phyloP scores from a whole-genome alignment of 345 rosid genomes.

The Syzygium aqueum region DNA sequence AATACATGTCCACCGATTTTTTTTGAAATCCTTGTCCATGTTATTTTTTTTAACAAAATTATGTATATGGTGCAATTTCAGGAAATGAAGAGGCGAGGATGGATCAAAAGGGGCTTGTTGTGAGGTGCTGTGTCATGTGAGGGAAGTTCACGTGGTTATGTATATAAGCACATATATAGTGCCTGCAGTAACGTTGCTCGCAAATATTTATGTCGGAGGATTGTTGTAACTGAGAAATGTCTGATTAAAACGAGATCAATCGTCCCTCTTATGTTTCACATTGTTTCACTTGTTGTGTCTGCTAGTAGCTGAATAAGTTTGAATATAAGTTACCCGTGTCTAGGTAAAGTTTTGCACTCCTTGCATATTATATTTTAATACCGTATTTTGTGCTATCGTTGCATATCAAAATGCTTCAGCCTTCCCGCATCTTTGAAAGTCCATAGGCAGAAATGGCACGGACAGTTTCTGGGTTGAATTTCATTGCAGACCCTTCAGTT shows the following conservation, averaged over 20 bases:
- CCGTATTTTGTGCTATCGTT: background rate
- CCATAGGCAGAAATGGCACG: background rate
- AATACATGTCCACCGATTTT: background rate
- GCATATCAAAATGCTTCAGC: background rate
- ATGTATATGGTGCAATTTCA: slow-evolving; percentile 14
- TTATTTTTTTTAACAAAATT: background rate
- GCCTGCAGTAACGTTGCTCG: background rate
- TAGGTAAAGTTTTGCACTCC: background rate
- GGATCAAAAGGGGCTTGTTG: slow-evolving; percentile 75
- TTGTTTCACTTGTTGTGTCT: background rate
- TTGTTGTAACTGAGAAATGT: background rate
- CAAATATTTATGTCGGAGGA: background rate
- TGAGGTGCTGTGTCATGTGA: slow-evolving; percentile 75
- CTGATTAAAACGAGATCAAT: background rate
- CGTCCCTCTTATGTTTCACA: background rate
- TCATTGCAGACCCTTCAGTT: background rate
- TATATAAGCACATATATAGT: slow-evolving; percentile 4
- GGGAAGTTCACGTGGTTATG: slow-evolving; percentile 12
- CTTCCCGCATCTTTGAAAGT: background rate
- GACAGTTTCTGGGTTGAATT: background rate
- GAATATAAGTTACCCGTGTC: background rate
- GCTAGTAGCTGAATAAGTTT: background rate
- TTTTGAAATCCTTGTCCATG: background rate
- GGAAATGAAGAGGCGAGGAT: slow-evolving; percentile 82
- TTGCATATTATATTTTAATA: background rate